Base-by-base conservation (phyloP, 805 yeast species). In the Grigorovia humatica region DNA sequence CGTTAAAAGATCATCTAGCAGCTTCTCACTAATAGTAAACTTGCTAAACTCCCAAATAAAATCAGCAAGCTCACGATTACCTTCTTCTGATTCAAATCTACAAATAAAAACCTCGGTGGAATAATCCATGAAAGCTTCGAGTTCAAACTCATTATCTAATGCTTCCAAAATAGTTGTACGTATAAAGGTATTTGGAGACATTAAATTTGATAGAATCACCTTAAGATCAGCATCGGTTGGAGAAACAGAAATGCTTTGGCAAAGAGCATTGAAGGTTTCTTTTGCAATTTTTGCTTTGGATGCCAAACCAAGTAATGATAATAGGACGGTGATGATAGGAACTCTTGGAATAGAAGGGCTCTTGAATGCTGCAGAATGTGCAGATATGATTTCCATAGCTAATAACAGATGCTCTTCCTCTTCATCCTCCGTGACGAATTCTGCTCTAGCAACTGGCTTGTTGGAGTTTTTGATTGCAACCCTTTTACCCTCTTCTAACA, bases 31-130 rank as follows among this genome's bases (percentile, higher is more conserved):
- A 12, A 68, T 55, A 15, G 49, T 50, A 54, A 83, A 81, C 1
- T 71, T 71, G 63, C 81, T 87, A 57, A 89, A 96, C 38, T 79
- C 77, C 97, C 97, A 93, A 53, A 93, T 86, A 1, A 91, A 83
- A 18, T 69, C 68, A 0, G 97, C 96, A 17, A 83, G 60, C 27
- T 79, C 83, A 5, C 82, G 74, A 53, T 80, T 80, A 11, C 72
- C 64, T 17, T 75, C 76, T 48, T 83, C 88, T 46, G 80, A 82
- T 63, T 89, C 96, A 63, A 83, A 88, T 53, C 78, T 74, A 23
- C 86, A 76, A 52, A 93, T 81, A 81, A 86, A 90, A 20, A 93
- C 68, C 64, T 90, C 95, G 52, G 78, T 78, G 1, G 82, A 75
- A 61, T 74, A 80, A 1, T 67, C 65, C 56, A 73, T 57, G 41